A percentile compares a stretch with the other conserved stretches of the same genome.
phyloP scores from a whole-genome alignment of 2,329 filamentous ascomycete genomes.

The Ophiostoma triangulosporum region DNA sequence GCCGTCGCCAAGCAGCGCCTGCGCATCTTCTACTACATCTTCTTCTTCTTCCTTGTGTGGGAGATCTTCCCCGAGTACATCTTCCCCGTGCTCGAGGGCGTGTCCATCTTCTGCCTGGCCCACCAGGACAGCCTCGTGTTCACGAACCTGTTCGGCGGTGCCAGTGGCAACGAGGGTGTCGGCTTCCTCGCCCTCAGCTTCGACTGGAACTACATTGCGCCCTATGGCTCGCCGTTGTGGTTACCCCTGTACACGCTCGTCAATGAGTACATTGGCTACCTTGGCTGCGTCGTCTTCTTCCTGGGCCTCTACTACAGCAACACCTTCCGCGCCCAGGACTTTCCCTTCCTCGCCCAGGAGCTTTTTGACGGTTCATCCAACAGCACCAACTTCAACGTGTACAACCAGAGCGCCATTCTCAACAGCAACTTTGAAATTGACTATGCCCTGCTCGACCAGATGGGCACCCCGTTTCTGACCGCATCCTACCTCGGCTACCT shows the following conservation, averaged over 20 bases:
- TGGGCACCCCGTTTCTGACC: conserved; percentile 30
- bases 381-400: conserved; percentile 21
- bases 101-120: conserved; percentile 15
- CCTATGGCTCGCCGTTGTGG: conserved; percentile 24
- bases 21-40: conserved; percentile 27
- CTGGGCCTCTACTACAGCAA: conserved; percentile 29
- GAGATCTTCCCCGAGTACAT: conserved; percentile 29
- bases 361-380: conserved; percentile 26
- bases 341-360: conserved; percentile 29
- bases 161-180: conserved; percentile 29
- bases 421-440: conserved; percentile 26
- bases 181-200: conserved; percentile 24
- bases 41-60: conserved; percentile 29
- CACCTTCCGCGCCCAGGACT: conserved; percentile 25
- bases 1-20: conserved; percentile 26
- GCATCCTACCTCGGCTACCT: conserved; percentile 26
- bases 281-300: conserved; percentile 24
- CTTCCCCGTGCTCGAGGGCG: conserved; percentile 13
- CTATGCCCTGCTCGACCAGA: conserved; percentile 18
- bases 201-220: conserved; percentile 30
- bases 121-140: conserved; percentile 22
- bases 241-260: conserved; percentile 23
- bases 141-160: conserved; percentile 26
- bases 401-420: conserved; percentile 30
- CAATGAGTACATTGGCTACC: conserved; percentile 26